Evolutionary conservation across 2,329 filamentous ascomycete species (phyloP).

Genomic region (Xylaria digitata): DNA sequence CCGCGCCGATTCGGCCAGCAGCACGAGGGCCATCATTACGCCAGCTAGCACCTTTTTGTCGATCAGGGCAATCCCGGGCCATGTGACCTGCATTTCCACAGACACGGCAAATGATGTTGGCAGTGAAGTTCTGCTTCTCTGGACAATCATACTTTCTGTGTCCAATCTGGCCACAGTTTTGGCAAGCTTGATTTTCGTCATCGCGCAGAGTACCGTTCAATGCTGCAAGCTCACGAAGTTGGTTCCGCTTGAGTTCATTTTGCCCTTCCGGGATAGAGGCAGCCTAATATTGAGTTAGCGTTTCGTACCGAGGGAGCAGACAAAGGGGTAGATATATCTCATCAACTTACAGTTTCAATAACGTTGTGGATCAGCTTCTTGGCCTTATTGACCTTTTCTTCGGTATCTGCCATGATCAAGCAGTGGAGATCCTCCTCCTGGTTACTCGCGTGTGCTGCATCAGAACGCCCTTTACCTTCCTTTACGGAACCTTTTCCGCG

Average conservation of each 20-base stretch:
- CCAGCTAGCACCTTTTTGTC: conserved; percentile 90
- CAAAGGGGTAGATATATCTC: not conserved
- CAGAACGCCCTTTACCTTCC: conserved; percentile 98
- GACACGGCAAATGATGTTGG: conserved; percentile 97
- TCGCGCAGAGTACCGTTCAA: conserved; percentile 99
- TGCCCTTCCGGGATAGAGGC: conserved; percentile 98
- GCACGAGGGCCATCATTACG: conserved; percentile 75
- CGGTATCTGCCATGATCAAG: conserved; percentile 99
- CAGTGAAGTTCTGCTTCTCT: conserved; percentile 97
- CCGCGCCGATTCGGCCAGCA: conserved; percentile 76
- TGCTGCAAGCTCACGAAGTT: conserved; percentile 95
- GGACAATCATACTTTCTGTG: conserved; percentile 99
- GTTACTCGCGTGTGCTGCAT: conserved; percentile 99
- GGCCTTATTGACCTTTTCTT: conserved; percentile 99
- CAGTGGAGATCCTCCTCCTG: conserved; percentile 99
- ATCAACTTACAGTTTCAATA: conserved; percentile 87
- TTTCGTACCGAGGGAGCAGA: not conserved
- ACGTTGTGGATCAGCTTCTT: conserved; percentile 99
- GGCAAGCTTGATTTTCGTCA: conserved; percentile 98
- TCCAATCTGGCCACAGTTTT: conserved; percentile 98
- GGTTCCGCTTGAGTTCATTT: conserved; percentile 98
- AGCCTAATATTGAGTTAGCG: conserved; percentile 68
- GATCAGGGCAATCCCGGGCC: conserved; percentile 96
- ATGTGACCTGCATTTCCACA: conserved; percentile 98
- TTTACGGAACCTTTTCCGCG: conserved; percentile 99